Base-by-base conservation (phyloP, 1,284 basidiomycete genomes). In the Sanghuangporus sanghuang region DNA sequence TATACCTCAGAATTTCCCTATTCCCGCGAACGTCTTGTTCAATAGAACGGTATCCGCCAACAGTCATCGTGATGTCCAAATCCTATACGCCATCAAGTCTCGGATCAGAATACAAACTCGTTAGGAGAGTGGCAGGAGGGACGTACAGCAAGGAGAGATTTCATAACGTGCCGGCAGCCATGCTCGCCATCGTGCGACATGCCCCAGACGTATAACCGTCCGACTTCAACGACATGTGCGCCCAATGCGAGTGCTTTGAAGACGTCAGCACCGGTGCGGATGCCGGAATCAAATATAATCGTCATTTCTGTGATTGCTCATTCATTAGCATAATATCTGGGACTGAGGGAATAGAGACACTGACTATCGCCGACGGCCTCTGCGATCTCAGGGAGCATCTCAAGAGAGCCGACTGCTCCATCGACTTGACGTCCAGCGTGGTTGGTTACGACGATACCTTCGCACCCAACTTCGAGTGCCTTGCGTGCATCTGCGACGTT, bases 371-470 rank as follows among this genome's bases (percentile, higher is more conserved):
- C 79, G 42, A 84, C 81, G 6, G 81, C 81, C 49, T 79, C 76
- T 4, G 77, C 79, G 65, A 84, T 82, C 61, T 81, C 81, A 38
- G 82, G 81, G 12, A 85, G 74, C 5, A 80, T 75, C 61, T 85
- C 83, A 40, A 86, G 69, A 63, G 79, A 81, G 2, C 77, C 81
- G 1, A 85, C 77, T 1, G 83, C 83, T 36, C 83, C 83, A 69
- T 86, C 84, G 44, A 86, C 82, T 72, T 86, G 85, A 48, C 85
- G 72, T 0, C 83, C 85, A 6, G 83, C 85, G 68, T 88, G 85
- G 69, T 86, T 86, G 39, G 78, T 80, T 27, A 81, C 83, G 18
- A 86, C 81, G 64, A 87, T 82, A 12, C 82, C 85, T 66, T 85
- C 83, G 67, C 81, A 83, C 0, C 85, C 84, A 16, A 78, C 64